phyloP scores from a whole-genome alignment of 495 filamentous ascomycete species.

The Thermochaetoides thermophila region DNA sequence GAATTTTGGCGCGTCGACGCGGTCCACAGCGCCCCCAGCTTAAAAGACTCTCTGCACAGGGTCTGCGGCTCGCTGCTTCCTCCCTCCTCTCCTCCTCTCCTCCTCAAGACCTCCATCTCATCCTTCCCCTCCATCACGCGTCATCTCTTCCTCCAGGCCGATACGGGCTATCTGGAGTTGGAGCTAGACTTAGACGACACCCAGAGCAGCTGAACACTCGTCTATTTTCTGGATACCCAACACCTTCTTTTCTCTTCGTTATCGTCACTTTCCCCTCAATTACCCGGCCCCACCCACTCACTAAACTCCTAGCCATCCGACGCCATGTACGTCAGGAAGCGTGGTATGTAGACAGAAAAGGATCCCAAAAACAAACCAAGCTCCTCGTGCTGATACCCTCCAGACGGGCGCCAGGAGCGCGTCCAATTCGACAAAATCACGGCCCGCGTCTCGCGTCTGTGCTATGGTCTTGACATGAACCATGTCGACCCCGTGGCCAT shows the following conservation, averaged over 20 bases:
- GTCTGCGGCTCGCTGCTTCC: no score
- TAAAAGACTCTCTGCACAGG: constrained; percentile 7
- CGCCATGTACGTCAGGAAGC: constrained; percentile 45
- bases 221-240: no score
- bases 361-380: neutral
- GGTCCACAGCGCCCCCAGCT: constrained; percentile 6
- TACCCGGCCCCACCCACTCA: constrained; percentile 3
- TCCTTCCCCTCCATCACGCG: neutral
- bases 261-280: constrained; percentile 2
- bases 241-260: neutral
- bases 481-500: constrained; percentile 97
- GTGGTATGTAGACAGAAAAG: constrained; percentile 40
- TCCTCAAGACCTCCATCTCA: constrained; percentile 2
- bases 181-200: neutral
- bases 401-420: constrained; percentile 98
- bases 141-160: neutral
- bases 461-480: constrained; percentile 90
- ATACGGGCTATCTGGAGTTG: constrained; percentile 1
- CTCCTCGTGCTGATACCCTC: constrained; percentile 11
- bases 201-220: no score
- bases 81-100: constrained; percentile 8
- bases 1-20: constrained; percentile 8
- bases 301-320: constrained; percentile 4
- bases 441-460: constrained; percentile 88
- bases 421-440: constrained; percentile 99